These are phyloP conservation scores for Hyaloscypha finlandica DNA, from an alignment of 495 filamentous ascomycete species.

Conservation along the genomic window DNA sequence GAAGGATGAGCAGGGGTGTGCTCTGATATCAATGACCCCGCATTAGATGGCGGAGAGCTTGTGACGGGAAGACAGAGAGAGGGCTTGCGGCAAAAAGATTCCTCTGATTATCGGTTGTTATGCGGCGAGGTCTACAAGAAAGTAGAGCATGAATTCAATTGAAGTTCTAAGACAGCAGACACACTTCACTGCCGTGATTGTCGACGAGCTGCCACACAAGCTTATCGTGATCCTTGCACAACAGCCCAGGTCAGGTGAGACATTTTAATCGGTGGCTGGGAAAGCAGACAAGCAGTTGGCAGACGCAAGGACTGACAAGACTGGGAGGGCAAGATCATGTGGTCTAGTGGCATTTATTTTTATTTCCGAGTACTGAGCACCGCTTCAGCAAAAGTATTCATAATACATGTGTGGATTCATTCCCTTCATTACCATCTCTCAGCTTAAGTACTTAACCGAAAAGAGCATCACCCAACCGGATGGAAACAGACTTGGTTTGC, in stretches of 20 bases:
- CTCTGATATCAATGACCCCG: conserved; percentile 25
- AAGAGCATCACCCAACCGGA: conserved; percentile 49
- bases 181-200: not conserved
- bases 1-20: conserved; percentile 1
- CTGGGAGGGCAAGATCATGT: not conserved
- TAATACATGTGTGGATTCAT: conserved; percentile 24
- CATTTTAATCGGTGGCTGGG: conserved; percentile 13
- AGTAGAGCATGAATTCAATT: not conserved
- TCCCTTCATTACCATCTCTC: conserved; percentile 7
- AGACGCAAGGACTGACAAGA: not conserved
- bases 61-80: not conserved
- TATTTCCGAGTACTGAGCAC: not conserved
- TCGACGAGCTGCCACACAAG: not conserved
- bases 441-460: conserved; percentile 35
- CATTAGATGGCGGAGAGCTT: conserved; percentile 1
- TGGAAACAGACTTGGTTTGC: conserved; percentile 65
- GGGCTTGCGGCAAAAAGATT: not conserved
- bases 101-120: not conserved
- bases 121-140: not conserved
- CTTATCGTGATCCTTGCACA: conserved; percentile 20
- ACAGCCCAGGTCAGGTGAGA: conserved; percentile 1
- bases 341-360: not conserved
- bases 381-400: conserved; percentile 20
- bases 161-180: too few species aligned
- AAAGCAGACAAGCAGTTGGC: not conserved